phyloP scores from a whole-genome alignment of 495 filamentous ascomycete species.

The Saxophila tyrrhenica region DNA sequence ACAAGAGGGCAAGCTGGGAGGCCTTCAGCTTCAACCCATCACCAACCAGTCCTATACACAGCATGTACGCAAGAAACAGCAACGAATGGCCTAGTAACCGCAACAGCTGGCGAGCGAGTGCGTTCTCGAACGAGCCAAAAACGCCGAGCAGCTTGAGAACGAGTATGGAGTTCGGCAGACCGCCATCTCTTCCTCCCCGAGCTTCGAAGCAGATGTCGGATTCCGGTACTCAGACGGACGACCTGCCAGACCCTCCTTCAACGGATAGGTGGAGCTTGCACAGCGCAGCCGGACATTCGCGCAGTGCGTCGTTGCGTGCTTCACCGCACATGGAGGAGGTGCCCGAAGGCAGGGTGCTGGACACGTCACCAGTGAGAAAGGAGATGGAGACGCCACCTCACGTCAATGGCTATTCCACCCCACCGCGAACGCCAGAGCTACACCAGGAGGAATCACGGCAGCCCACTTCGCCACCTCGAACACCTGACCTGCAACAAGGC shows the following conservation, averaged over 20 bases:
- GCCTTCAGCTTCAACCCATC: constrained; percentile 71
- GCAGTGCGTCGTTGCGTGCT: neutral
- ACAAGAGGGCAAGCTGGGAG: constrained; percentile 53
- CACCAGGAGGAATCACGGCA: neutral
- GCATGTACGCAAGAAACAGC: constrained; percentile 55
- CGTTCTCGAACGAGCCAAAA: constrained; percentile 20
- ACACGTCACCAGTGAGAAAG: constrained; percentile 7
- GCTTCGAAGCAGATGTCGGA: constrained; percentile 4
- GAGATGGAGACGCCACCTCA: neutral
- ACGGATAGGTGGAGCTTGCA: neutral
- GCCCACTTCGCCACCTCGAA: neutral
- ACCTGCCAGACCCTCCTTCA: constrained; percentile 2
- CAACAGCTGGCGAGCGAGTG: constrained; percentile 31
- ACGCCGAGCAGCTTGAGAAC: constrained; percentile 21
- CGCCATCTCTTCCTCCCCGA: neutral
- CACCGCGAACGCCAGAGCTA: constrained; percentile 4
- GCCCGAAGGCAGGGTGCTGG: constrained; percentile 8
- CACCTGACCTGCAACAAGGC: neutral
- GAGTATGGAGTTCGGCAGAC: constrained; percentile 24
- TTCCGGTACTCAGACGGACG: constrained; percentile 21
- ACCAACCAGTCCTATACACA: constrained; percentile 64
- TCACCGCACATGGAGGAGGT: constrained; percentile 9
- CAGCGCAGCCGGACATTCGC: neutral
- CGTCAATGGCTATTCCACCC: constrained; percentile 8
- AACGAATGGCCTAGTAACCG: constrained; percentile 35